These are phyloP conservation scores for Leccinum aurantiacum DNA, from an alignment of 768 basidiomycete species.

Conservation along the genomic window DNA sequence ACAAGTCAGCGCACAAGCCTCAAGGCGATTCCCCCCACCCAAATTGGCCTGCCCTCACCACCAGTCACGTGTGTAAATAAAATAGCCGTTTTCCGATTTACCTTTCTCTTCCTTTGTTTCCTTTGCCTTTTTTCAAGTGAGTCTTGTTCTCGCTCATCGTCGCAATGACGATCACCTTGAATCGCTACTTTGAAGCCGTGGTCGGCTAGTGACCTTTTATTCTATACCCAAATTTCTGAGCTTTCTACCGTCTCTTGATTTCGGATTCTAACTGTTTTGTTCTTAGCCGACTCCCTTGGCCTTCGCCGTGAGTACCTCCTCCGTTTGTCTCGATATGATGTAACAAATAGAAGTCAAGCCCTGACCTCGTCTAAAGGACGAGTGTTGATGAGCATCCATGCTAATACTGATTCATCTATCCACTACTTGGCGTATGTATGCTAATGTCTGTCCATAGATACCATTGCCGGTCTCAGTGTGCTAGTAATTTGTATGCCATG, in stretches of 20 bases:
- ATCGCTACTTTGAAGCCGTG: conserved; percentile 84
- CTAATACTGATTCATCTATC: conserved; percentile 69
- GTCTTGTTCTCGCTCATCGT: conserved; percentile 21
- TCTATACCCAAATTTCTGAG: conserved; percentile 95
- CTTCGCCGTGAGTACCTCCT: conserved; percentile 36
- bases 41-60: conserved; percentile 36
- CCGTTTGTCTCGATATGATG: conserved; percentile 45
- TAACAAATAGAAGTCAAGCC: conserved; percentile 89
- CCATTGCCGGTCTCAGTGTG: background rate
- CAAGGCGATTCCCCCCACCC: conserved; percentile 6
- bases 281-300: background rate
- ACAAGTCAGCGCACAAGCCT: conserved; percentile 11
- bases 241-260: conserved; percentile 18
- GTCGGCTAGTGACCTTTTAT: conserved; percentile 62
- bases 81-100: conserved; percentile 15
- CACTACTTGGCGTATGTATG: conserved; percentile 4
- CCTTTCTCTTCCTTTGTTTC: background rate
- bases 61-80: conserved; percentile 33
- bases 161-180: conserved; percentile 66
- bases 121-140: conserved; percentile 26
- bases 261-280: conserved; percentile 13
- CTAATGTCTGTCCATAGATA: conserved; percentile 19
- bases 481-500: conserved; percentile 2
- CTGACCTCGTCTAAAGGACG: conserved; percentile 76
- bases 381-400: conserved; percentile 80